phyloP scores from a whole-genome alignment of 2,329 filamentous ascomycete genomes.

The Xylariaceae sp. region DNA sequence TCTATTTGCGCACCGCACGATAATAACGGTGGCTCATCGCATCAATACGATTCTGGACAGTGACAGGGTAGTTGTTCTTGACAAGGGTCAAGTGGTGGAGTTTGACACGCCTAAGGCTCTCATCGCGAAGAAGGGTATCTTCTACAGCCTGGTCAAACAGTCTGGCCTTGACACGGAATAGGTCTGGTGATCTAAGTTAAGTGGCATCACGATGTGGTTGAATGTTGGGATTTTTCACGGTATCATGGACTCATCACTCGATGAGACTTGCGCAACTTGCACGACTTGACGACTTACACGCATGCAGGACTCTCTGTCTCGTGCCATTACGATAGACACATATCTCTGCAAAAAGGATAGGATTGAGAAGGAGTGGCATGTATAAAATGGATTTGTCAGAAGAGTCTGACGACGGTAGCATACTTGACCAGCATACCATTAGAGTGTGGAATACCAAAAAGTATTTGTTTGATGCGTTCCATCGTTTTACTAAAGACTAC shows the following conservation, averaged over 20 bases:
- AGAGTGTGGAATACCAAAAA: background rate
- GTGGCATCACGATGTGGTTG: background rate
- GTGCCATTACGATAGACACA: too few relatives aligned
- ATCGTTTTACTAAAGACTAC: background rate
- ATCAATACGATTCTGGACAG: constrained; percentile 93
- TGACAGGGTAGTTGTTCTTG: constrained; percentile 89
- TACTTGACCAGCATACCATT: background rate
- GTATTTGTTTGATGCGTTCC: background rate
- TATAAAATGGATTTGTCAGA: constrained; percentile 1
- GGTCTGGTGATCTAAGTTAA: background rate
- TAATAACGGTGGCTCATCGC: constrained; percentile 96
- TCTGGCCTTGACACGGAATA: constrained; percentile 62
- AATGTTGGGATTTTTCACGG: background rate
- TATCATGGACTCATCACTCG: constrained; percentile 1
- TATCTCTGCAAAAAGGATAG: too few relatives aligned
- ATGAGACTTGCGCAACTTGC: background rate
- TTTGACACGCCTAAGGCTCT: constrained; percentile 83
- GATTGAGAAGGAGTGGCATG: constrained; percentile 1
- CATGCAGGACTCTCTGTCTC: too few relatives aligned
- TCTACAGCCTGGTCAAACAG: constrained; percentile 88
- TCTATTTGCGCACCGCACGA: constrained; percentile 82
- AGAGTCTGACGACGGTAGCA: background rate
- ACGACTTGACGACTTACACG: too few relatives aligned
- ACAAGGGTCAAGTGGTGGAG: constrained; percentile 83
- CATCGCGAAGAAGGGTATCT: constrained; percentile 69